phyloP scores from a whole-genome alignment of 2,329 filamentous ascomycete genomes.

The Talaromyces sp. region DNA sequence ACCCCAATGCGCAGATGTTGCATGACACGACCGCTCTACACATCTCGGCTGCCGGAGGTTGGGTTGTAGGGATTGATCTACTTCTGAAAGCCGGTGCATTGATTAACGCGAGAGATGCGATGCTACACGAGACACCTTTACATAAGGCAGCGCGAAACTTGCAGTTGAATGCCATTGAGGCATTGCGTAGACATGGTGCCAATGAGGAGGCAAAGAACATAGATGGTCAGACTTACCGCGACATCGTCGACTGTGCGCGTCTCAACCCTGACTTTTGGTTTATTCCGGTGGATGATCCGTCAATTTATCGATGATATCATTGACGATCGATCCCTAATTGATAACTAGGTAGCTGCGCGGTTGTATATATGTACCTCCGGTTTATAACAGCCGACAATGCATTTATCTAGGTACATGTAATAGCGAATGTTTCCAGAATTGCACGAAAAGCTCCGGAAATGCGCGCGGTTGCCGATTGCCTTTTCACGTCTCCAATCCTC shows the following conservation, averaged over 20 bases:
- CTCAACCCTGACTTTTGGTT: neutral
- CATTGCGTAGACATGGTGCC: neutral
- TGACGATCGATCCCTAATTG: neutral
- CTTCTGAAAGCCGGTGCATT: neutral
- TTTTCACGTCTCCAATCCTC: too few relatives aligned
- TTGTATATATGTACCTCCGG: neutral
- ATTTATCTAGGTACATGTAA: neutral
- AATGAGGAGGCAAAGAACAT: conserved; percentile 2
- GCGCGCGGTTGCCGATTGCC: neutral
- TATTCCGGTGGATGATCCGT: neutral
- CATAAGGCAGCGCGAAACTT: neutral
- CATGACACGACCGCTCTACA: neutral
- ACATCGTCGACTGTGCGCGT: neutral
- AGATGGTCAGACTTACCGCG: conserved; percentile 9
- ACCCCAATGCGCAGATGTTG: neutral
- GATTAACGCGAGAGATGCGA: neutral
- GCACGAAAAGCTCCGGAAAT: neutral
- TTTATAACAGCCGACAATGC: neutral
- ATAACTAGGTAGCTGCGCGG: neutral
- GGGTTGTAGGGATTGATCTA: neutral
- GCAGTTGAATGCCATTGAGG: neutral
- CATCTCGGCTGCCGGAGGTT: neutral
- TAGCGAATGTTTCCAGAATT: neutral
- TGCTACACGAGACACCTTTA: neutral
- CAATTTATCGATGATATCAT: neutral